Base-by-base conservation (phyloP, 2,329 filamentous ascomycete species). In the Ophiocordyceps unilateralis region DNA sequence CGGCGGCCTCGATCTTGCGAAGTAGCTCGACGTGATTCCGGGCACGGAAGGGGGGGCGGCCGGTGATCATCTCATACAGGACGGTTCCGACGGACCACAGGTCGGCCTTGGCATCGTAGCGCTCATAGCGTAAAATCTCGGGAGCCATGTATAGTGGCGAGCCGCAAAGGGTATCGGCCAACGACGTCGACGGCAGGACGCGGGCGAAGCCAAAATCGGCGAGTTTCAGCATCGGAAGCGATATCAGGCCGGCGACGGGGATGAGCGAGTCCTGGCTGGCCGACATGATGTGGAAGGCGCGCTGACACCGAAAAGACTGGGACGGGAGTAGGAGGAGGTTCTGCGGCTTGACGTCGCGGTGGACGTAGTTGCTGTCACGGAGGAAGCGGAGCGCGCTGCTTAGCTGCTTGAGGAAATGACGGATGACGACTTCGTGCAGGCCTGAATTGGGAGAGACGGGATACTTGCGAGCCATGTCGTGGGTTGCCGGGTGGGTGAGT, bases 121-220 rank as follows among this genome's bases (percentile, higher is more conserved):
- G 89, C 60, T 98, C 88, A 55, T 96, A 98, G 46, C 88, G 80
- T 48, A 98, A 69, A 49, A 98, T 98, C 64, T 98, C 91, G 4
- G 91, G 91, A 0, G 91, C 91, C 91, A 98, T 98, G 65, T 98
- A 98, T 22, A 98, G 68, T 10, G 91, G 91, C 12, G 91, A 96
- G 17, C 91, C 91, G 60, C 91, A 98, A 0, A 98, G 75, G 0
- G 91, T 98, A 59, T 98, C 91, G 11, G 91, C 91, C 48, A 98
- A 72, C 5, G 88, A 89, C 0, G 89, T 93, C 8, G 84, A 79
- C 2, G 91, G 89, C 41, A 98, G 67, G 44, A 93, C 86, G 44
- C 91, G 79, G 44, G 91, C 91, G 58, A 98, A 98, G n/a, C 91
- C 91, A 57, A 98, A 98, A 64, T 98, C 91, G 45, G 91, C 91